phyloP scores from a whole-genome alignment of 106 monocot genomes.

The Dendrobium officinale region DNA sequence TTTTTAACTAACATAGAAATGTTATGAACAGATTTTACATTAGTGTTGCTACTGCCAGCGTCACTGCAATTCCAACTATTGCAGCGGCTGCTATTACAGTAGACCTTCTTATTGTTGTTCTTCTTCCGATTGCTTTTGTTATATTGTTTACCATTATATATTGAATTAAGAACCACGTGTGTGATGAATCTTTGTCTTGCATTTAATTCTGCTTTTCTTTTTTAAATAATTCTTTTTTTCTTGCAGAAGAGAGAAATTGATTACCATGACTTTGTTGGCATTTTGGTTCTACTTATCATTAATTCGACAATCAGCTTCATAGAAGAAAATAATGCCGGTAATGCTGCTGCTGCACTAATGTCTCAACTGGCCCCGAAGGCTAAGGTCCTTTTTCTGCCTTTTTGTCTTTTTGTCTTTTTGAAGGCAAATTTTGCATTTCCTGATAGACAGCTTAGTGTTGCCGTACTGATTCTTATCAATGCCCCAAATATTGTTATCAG shows the following conservation, averaged over 20 bases:
- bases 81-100: no score
- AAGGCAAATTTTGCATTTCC: not conserved
- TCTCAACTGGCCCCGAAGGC: slow-evolving; percentile 47
- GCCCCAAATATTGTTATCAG: slow-evolving; percentile 11
- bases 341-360: slow-evolving; percentile 58
- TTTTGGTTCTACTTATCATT: slow-evolving; percentile 37
- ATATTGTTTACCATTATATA: no score
- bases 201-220: not conserved
- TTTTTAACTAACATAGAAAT: no score
- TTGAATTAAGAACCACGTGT: no score
- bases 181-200: not conserved
- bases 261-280: slow-evolving; percentile 50
- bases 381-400: slow-evolving; percentile 17
- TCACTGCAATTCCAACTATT: no score
- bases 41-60: no score
- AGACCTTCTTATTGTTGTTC: no score
- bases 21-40: no score
- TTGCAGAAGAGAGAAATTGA: slow-evolving; percentile 28
- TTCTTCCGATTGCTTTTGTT: no score
- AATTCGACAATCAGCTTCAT: slow-evolving; percentile 55
- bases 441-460: not conserved
- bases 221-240: not conserved
- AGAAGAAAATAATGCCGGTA: slow-evolving; percentile 58
- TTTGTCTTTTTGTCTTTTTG: not conserved
- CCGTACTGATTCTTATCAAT: not conserved